phyloP scores from a whole-genome alignment of 169 alveolate species.

The Cryptosporidium parvum region DNA sequence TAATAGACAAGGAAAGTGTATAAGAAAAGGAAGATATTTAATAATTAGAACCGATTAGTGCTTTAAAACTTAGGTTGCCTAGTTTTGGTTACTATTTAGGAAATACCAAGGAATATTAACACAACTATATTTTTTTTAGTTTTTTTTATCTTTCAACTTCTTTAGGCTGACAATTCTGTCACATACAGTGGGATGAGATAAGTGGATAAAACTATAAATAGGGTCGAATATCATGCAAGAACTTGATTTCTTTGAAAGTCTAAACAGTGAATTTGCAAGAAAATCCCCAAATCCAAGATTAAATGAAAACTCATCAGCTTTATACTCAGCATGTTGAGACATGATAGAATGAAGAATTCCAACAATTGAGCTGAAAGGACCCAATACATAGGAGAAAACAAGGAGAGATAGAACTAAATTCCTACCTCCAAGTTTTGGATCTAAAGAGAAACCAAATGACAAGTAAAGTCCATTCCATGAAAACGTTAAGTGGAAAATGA shows the following conservation, averaged over 20 bases:
- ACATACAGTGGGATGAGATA: conserved; percentile 42
- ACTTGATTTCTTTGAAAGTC: conserved; percentile 42
- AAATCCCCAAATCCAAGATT: conserved; percentile 32
- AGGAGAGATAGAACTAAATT: conserved; percentile 31
- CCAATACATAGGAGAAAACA: conserved; percentile 20
- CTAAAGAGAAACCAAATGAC: conserved; percentile 46
- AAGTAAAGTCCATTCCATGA: conserved; percentile 46
- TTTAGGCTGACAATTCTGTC: conserved; percentile 42
- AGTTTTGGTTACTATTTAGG: neutral
- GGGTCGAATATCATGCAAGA: conserved; percentile 53
- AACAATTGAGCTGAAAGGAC: conserved; percentile 32
- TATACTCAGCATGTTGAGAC: conserved; percentile 49
- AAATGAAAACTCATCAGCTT: conserved; percentile 49
- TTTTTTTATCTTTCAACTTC: conserved; percentile 2
- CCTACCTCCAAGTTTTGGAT: conserved; percentile 41
- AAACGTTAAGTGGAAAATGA: conserved; percentile 40
- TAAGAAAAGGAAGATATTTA: neutral
- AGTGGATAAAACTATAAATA: conserved; percentile 42
- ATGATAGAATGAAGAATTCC: conserved; percentile 18
- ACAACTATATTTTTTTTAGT: neutral
- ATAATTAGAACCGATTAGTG: neutral
- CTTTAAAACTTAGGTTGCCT: neutral
- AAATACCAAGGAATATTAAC: neutral
- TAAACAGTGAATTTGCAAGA: conserved; percentile 25
- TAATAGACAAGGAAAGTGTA: neutral